phyloP scores from a whole-genome alignment of 371 early-diverging fungal genomes.

The Zopfochytrium polystomum region DNA sequence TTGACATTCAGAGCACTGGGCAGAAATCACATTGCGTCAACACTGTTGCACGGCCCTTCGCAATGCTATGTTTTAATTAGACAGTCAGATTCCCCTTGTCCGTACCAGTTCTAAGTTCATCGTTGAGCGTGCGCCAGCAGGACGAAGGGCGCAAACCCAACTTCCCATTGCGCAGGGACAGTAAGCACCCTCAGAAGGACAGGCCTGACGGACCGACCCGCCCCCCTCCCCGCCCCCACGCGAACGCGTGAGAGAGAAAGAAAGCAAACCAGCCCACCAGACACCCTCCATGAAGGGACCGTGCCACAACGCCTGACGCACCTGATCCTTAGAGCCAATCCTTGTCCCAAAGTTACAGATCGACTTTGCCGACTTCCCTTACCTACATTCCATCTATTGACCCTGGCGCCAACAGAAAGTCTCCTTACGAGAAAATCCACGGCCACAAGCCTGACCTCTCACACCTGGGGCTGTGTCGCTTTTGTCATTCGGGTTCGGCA shows the following conservation, averaged over 20 bases:
- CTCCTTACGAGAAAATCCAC: too few relatives aligned
- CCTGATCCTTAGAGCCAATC: conserved; percentile 62
- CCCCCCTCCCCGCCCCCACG: too few relatives aligned
- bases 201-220: too few relatives aligned
- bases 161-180: neutral
- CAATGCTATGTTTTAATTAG: conserved; percentile 69
- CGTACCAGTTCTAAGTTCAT: conserved; percentile 64
- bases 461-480: too few relatives aligned
- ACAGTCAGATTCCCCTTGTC: conserved; percentile 71
- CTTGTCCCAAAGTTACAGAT: conserved; percentile 65
- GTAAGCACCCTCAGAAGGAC: too few relatives aligned
- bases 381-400: too few relatives aligned
- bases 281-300: too few relatives aligned
- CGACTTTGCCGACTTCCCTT: conserved; percentile 66
- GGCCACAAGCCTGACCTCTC: too few relatives aligned
- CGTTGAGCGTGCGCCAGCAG: conserved; percentile 51
- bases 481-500: too few relatives aligned
- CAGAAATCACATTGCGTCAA: conserved; percentile 53
- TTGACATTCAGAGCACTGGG: conserved; percentile 72
- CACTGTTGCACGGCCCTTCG: neutral
- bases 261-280: too few relatives aligned
- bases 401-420: too few relatives aligned
- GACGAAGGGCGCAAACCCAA: conserved; percentile 15
- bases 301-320: conserved; percentile 34
- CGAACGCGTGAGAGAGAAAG: too few relatives aligned